Percentiles rank a stretch among this genome's conserved stretches.
Conservation (phyloP, 192 early-diverging fungal species). For the Coemansia sp. region DNA sequence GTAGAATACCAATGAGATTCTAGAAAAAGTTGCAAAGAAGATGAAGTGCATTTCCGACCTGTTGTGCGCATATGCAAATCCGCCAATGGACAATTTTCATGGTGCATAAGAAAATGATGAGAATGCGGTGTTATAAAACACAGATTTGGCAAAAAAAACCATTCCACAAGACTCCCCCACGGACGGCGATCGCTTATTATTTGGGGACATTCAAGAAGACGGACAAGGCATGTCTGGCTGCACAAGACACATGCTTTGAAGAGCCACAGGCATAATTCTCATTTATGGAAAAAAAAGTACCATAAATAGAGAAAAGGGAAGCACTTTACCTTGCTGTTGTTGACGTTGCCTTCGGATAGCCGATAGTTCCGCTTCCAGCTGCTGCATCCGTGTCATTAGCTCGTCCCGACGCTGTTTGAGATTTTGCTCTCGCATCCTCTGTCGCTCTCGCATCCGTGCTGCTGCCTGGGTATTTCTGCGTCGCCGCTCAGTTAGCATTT, state of each 20-base stretch:
- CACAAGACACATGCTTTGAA: slow-evolving; percentile 7
- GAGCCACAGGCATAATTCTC: slow-evolving; percentile 1
- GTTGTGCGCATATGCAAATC: no score
- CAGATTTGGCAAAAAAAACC: not conserved
- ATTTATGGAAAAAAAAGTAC: not conserved
- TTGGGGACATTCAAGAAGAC: not conserved
- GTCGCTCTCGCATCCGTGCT: slow-evolving; percentile 51
- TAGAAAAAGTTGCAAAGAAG: no score
- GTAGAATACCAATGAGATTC: no score
- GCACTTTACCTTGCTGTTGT: slow-evolving; percentile 35
- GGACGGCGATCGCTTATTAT: slow-evolving; percentile 13
- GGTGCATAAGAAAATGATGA: not conserved
- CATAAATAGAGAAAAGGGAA: not conserved
- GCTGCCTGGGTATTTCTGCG: slow-evolving; percentile 44
- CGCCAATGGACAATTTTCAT: no score
- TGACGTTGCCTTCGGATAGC: slow-evolving; percentile 34
- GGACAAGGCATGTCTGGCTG: not conserved
- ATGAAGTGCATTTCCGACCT: no score
- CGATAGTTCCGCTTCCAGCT: slow-evolving; percentile 34
- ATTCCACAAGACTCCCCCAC: slow-evolving; percentile 2
- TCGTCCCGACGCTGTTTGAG: slow-evolving; percentile 30
- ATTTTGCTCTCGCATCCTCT: slow-evolving; percentile 34
- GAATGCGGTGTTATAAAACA: not conserved
- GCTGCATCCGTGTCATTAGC: slow-evolving; percentile 22
- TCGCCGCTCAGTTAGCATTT: slow-evolving; percentile 23